Percentiles rank a stretch among this genome's conserved stretches.
Conservation (phyloP, 2,329 filamentous ascomycete genomes). For the Nectriaceae sp. region DNA sequence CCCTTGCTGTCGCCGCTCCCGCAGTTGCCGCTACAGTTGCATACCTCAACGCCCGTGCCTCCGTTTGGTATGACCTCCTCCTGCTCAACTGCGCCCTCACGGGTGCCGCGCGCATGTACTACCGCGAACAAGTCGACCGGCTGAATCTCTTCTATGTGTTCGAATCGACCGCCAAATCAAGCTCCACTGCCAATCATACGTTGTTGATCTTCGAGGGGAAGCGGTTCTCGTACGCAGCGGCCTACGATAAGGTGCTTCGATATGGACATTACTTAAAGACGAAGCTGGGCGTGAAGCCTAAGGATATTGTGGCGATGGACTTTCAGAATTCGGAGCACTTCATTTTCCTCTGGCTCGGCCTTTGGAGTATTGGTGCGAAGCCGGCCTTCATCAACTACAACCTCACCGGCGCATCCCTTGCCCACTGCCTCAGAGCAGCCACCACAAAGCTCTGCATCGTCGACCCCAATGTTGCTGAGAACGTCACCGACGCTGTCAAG, state of each 20-base stretch:
- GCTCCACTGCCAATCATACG: slow-evolving; percentile 51
- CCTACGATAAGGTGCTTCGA: slow-evolving; percentile 69
- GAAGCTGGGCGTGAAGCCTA: slow-evolving; percentile 62
- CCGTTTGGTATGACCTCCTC: slow-evolving; percentile 65
- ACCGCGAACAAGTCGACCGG: slow-evolving; percentile 58
- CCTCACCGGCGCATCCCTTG: slow-evolving; percentile 67
- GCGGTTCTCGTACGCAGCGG: slow-evolving; percentile 73
- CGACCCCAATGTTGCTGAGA: slow-evolving; percentile 60
- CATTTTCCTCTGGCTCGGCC: slow-evolving; percentile 71
- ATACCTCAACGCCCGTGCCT: slow-evolving; percentile 74
- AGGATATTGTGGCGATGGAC: slow-evolving; percentile 78
- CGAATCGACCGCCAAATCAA: slow-evolving; percentile 62
- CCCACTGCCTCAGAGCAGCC: slow-evolving; percentile 73
- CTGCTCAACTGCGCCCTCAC: slow-evolving; percentile 59
- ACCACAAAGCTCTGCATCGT: slow-evolving; percentile 69
- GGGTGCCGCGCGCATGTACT: slow-evolving; percentile 42
- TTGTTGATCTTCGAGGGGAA: slow-evolving; percentile 71
- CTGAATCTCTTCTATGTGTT: slow-evolving; percentile 75
- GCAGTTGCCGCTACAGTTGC: slow-evolving; percentile 68
- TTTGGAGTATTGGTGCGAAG: slow-evolving; percentile 82
- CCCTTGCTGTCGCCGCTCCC: slow-evolving; percentile 56
- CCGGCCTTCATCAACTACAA: slow-evolving; percentile 92
- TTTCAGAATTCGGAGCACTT: slow-evolving; percentile 82
- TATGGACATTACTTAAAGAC: slow-evolving; percentile 76
- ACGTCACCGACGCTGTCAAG: slow-evolving; percentile 59